A percentile compares a stretch with the other conserved stretches of the same genome.
Conservation (phyloP, 768 basidiomycete genomes). For the Mycena leptocephala region DNA sequence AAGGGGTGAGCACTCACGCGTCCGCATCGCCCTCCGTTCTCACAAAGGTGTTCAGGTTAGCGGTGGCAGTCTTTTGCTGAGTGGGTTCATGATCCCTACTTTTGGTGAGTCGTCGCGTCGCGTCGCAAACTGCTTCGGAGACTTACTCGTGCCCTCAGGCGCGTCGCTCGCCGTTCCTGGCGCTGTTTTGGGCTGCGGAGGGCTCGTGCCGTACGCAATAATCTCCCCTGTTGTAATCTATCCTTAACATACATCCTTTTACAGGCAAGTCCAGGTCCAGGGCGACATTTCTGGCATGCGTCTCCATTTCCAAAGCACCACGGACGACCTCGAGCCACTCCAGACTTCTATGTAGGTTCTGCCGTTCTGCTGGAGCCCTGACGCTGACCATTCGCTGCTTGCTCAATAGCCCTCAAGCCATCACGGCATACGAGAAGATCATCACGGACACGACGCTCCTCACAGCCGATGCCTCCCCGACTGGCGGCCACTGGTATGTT, state of each 20-base stretch:
- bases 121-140: not conserved
- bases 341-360: constrained; percentile 40
- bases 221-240: not conserved
- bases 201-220: constrained; percentile 40
- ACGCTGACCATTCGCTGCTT: not conserved
- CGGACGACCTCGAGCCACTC: constrained; percentile 40
- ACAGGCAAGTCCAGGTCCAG: constrained; percentile 43
- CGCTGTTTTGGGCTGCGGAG: constrained; percentile 44
- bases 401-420: constrained; percentile 38
- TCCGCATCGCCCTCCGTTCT: not conserved
- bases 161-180: constrained; percentile 43
- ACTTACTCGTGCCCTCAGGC: constrained; percentile 29
- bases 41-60: constrained; percentile 26
- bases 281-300: constrained; percentile 43
- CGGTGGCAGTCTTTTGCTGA: constrained; percentile 45
- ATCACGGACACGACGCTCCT: constrained; percentile 38
- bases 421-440: constrained; percentile 42
- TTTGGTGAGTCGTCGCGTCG: constrained; percentile 26
- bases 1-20: constrained; percentile 34
- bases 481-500: constrained; percentile 44
- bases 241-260: not conserved
- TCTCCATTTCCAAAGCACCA: constrained; percentile 46
- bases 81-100: too few relatives aligned
- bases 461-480: constrained; percentile 45
- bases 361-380: not conserved